phyloP scores from a whole-genome alignment of 2,329 filamentous ascomycete genomes.

The Botryotinia convoluta region DNA sequence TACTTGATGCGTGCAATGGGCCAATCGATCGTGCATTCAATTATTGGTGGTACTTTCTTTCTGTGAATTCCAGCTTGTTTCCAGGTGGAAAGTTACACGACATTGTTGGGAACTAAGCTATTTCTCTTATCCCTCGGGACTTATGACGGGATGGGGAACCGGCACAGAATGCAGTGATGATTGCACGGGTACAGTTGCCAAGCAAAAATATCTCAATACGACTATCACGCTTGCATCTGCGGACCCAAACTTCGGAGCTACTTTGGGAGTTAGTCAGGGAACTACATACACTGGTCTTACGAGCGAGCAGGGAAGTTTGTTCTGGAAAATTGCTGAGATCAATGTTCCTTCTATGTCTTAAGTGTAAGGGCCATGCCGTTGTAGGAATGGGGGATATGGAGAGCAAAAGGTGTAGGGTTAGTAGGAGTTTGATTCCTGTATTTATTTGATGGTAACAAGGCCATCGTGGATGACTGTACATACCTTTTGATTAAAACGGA shows the following conservation, averaged over 20 bases:
- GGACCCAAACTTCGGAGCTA: constrained; percentile 37
- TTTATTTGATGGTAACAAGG: not conserved
- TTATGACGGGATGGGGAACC: constrained; percentile 42
- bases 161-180: constrained; percentile 43
- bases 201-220: constrained; percentile 43
- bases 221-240: constrained; percentile 41
- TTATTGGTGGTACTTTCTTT: not conserved
- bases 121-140: constrained; percentile 40
- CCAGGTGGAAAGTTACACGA: not conserved
- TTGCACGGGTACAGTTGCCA: constrained; percentile 42
- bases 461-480: not conserved
- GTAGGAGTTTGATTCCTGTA: not conserved
- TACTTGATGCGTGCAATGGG: not conserved
- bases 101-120: constrained; percentile 34
- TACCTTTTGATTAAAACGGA: not conserved
- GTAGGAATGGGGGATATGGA: not conserved
- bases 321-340: constrained; percentile 42
- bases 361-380: not conserved
- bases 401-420: not conserved
- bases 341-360: constrained; percentile 39
- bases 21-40: not conserved
- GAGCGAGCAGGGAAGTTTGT: constrained; percentile 39
- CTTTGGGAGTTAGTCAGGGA: constrained; percentile 34
- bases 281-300: constrained; percentile 40
- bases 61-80: not conserved